Evolutionary conservation across 768 basidiomycete genomes (phyloP).

Genomic region (Termitomyces eurrhizus): DNA sequence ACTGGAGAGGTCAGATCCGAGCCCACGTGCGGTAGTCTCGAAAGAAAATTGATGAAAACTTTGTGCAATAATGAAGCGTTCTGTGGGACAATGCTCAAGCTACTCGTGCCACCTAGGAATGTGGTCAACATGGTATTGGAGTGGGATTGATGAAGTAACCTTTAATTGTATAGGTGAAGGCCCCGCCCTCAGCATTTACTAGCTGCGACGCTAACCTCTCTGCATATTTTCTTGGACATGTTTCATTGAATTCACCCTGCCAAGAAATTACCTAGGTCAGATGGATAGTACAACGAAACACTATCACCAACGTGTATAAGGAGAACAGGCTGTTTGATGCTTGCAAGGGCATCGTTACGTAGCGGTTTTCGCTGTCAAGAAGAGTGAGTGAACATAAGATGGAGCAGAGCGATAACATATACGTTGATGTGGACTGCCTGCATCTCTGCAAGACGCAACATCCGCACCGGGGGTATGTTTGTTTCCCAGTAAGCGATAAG

Average conservation of each 20-base stretch:
- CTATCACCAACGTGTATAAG: conserved; percentile 55
- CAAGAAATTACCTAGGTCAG: not conserved
- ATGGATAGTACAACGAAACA: not conserved
- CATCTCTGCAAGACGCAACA: conserved; percentile 49
- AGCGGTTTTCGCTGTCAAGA: conserved; percentile 51
- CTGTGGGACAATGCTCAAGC: conserved; percentile 51
- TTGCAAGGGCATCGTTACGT: conserved; percentile 40
- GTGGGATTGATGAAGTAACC: conserved; percentile 31
- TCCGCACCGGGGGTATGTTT: conserved; percentile 47
- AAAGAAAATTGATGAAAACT: conserved; percentile 58
- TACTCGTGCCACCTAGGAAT: conserved; percentile 47
- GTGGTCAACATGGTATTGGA: not conserved
- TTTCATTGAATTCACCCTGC: conserved; percentile 58
- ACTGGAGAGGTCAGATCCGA: conserved; percentile 43
- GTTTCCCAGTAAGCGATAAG: conserved; percentile 64
- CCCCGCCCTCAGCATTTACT: conserved; percentile 43
- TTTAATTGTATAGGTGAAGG: conserved; percentile 56
- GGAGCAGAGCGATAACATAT: conserved; percentile 19
- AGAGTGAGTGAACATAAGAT: not conserved
- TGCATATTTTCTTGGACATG: conserved; percentile 53
- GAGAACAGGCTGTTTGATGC: conserved; percentile 59
- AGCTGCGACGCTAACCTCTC: conserved; percentile 49
- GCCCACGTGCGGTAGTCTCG: conserved; percentile 43
- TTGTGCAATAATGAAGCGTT: conserved; percentile 62
- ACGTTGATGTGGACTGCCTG: conserved; percentile 60